Percentiles rank a stretch among this genome's conserved stretches.
Evolutionary conservation across 306 rosid species (phyloP).

Genomic region (Quercus wislizeni): DNA sequence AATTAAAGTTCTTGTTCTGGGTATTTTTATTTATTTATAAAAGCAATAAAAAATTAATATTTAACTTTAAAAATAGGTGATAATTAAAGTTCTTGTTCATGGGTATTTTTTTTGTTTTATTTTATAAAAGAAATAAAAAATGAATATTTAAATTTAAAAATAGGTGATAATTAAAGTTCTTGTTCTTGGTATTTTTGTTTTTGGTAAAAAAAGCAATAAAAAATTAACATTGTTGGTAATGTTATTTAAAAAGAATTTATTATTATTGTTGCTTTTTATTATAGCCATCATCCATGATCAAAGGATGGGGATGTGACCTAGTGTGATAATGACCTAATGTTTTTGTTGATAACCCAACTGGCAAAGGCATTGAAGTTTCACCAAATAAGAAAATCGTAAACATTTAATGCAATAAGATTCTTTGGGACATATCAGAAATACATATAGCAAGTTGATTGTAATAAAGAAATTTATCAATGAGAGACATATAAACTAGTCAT

Average conservation of each 20-base stretch:
- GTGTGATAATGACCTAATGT: constrained; percentile 46
- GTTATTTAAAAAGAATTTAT: neutral
- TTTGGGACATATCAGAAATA: constrained; percentile 28
- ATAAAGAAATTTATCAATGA: constrained; percentile 21
- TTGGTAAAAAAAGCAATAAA: too few relatives aligned
- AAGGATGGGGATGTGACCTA: constrained; percentile 39
- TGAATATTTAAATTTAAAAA: too few relatives aligned
- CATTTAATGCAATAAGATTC: constrained; percentile 23
- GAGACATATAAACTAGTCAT: neutral
- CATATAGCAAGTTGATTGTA: constrained; percentile 38
- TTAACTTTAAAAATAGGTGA: too few relatives aligned
- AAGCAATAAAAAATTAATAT: too few relatives aligned
- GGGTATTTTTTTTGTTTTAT: too few relatives aligned
- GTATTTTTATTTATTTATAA: too few relatives aligned
- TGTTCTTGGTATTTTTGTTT: too few relatives aligned
- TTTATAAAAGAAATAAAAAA: neutral
- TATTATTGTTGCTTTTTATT: constrained; percentile 9
- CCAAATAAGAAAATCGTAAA: constrained; percentile 27
- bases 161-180: too few relatives aligned
- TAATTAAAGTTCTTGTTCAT: neutral
- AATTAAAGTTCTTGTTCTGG: too few relatives aligned
- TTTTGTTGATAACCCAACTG: constrained; percentile 34
- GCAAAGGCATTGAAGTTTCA: constrained; percentile 34
- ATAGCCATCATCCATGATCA: constrained; percentile 20
- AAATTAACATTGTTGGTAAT: neutral